phyloP scores from a whole-genome alignment of 2,329 filamentous ascomycete species.

The Talaromyces sp. region DNA sequence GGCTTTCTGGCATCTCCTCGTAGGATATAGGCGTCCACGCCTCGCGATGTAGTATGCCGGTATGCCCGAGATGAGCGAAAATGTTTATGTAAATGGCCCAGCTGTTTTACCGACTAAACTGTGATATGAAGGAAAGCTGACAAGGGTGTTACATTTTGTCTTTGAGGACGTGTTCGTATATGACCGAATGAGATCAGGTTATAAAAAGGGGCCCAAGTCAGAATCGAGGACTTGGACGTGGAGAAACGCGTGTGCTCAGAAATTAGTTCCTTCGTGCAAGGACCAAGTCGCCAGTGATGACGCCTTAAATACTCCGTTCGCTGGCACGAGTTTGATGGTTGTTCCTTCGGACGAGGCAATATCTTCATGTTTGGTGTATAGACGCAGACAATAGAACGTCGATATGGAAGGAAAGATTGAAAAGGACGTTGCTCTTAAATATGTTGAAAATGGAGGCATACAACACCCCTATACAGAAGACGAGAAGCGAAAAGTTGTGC shows the following conservation, averaged over 20 bases:
- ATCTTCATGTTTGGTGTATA: not conserved
- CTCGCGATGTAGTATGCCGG: too few relatives aligned
- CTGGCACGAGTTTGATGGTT: not conserved
- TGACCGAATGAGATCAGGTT: not conserved
- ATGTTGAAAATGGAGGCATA: not conserved
- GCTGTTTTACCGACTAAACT: too few relatives aligned
- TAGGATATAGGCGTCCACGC: too few relatives aligned
- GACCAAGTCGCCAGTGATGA: not conserved
- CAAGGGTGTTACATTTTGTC: too few relatives aligned
- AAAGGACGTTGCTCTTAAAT: not conserved
- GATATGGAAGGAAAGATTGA: slow-evolving; percentile 2
- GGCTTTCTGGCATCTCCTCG: too few relatives aligned
- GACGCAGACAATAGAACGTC: not conserved
- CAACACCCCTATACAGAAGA: slow-evolving; percentile 5
- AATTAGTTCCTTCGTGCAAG: not conserved
- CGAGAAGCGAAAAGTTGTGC: slow-evolving; percentile 9
- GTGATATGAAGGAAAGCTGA: too few relatives aligned
- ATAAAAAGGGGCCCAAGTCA: too few relatives aligned
- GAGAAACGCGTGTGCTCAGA: not conserved
- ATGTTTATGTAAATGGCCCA: too few relatives aligned
- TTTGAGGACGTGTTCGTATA: not conserved
- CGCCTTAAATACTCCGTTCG: not conserved
- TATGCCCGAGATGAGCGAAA: too few relatives aligned
- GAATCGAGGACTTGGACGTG: not conserved
- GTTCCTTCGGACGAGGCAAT: slow-evolving; percentile 4